Evolutionary conservation across 257 asterid species (phyloP).

Genomic region (Salvia miltiorrhiza): DNA sequence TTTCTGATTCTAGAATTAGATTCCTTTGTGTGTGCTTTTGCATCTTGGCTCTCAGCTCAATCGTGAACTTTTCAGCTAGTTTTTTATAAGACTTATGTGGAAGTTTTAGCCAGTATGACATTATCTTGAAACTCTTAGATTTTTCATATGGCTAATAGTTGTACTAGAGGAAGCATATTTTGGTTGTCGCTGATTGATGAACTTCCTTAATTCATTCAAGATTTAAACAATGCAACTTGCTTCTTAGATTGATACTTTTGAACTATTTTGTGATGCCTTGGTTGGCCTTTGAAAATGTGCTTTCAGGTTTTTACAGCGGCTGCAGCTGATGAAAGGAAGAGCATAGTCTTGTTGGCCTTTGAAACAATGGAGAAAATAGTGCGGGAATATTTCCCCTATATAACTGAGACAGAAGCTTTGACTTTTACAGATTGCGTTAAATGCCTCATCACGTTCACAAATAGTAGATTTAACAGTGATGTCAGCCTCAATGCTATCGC

Average conservation of each 20-base stretch:
- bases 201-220: neutral
- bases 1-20: slow-evolving; percentile 4
- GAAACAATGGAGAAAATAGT: slow-evolving; percentile 98
- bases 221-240: neutral
- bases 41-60: neutral
- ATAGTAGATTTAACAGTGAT: slow-evolving; percentile 90
- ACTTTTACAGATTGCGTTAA: slow-evolving; percentile 92
- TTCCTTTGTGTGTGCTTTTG: neutral
- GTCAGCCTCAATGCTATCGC: slow-evolving; percentile 99
- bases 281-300: slow-evolving; percentile 2
- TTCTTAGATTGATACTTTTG: neutral
- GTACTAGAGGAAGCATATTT: neutral
- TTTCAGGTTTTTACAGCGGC: slow-evolving; percentile 92
- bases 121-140: neutral
- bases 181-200: slow-evolving; percentile 2
- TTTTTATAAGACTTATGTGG: neutral
- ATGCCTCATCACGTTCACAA: slow-evolving; percentile 95
- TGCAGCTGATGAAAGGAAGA: slow-evolving; percentile 98
- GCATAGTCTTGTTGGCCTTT: slow-evolving; percentile 88
- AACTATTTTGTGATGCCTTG: neutral
- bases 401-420: slow-evolving; percentile 87
- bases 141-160: slow-evolving; percentile 6
- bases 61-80: neutral
- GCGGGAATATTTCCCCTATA: slow-evolving; percentile 90
- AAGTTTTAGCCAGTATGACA: neutral